phyloP scores from a whole-genome alignment of 495 filamentous ascomycete species.

The Aspergillus conjunctus region DNA sequence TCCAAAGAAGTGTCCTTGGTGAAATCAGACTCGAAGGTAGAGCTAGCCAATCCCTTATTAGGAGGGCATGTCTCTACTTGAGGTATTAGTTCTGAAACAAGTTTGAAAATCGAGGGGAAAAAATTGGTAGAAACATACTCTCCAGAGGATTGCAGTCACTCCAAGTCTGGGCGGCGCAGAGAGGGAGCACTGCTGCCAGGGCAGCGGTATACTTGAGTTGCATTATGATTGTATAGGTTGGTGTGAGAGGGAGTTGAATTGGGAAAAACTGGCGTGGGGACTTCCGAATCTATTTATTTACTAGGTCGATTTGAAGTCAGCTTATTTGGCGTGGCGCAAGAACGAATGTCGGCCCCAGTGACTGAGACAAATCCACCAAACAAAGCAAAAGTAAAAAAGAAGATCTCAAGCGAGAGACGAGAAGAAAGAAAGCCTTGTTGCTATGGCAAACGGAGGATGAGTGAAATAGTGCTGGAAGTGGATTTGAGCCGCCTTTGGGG shows the following conservation, averaged over 20 bases:
- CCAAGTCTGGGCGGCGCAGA: conserved; percentile 50
- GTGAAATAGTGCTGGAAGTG: conserved; percentile 2
- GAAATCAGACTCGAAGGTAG: conserved; percentile 65
- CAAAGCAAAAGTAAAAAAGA: neutral
- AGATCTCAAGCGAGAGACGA: neutral
- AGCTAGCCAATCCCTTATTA: conserved; percentile 63
- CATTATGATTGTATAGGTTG: conserved; percentile 29
- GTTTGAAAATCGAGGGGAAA: neutral
- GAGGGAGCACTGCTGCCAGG: conserved; percentile 39
- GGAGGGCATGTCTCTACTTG: conserved; percentile 55
- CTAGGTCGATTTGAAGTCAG: conserved; percentile 6
- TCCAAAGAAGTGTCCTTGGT: conserved; percentile 54
- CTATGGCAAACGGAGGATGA: conserved; percentile 7
- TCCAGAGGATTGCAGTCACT: conserved; percentile 47
- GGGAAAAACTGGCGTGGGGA: neutral
- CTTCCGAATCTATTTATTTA: conserved; percentile 15
- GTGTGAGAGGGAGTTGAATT: neutral
- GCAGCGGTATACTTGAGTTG: conserved; percentile 40
- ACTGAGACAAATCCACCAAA: conserved; percentile 4
- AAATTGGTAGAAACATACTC: no score
- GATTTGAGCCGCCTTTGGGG: conserved; percentile 10
- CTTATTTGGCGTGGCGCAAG: conserved; percentile 4
- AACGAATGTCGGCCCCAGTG: conserved; percentile 9
- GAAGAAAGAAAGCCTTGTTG: conserved; percentile 8
- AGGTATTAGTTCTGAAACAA: conserved; percentile 7